A percentile compares a stretch with the other conserved stretches of the same genome.
phyloP scores from a whole-genome alignment of 805 yeast species.

The Kazachstania bromeliacearum region DNA sequence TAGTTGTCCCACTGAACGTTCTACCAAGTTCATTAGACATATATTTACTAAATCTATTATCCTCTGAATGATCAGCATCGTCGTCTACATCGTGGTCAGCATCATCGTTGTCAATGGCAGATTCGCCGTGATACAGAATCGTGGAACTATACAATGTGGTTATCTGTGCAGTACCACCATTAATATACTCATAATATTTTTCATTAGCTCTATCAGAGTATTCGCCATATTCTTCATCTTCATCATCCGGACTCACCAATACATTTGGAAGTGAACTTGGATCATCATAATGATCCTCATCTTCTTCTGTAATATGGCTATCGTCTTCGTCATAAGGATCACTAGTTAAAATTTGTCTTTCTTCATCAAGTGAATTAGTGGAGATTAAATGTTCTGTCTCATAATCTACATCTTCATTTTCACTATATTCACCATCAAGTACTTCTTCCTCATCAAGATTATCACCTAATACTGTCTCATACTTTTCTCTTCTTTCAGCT shows the following conservation, averaged over 20 bases:
- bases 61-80: constrained; percentile 36
- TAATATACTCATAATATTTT: constrained; percentile 29
- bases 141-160: too few relatives aligned
- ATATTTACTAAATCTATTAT: constrained; percentile 15
- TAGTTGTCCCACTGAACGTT: constrained; percentile 12
- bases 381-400: too few relatives aligned
- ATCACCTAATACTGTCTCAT: constrained; percentile 91
- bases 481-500: constrained; percentile 85
- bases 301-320: too few relatives aligned
- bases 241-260: too few relatives aligned
- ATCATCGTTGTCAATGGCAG: constrained; percentile 20
- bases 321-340: too few relatives aligned
- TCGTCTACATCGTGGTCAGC: constrained; percentile 43
- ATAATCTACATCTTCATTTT: constrained; percentile 23
- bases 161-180: too few relatives aligned
- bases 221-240: constrained; percentile 40
- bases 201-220: constrained; percentile 26
- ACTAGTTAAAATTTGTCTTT: too few relatives aligned
- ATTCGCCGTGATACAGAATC: too few relatives aligned
- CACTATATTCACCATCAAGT: constrained; percentile 6
- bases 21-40: constrained; percentile 23
- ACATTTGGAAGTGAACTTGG: too few relatives aligned
- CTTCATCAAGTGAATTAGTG: too few relatives aligned
- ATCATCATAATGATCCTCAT: too few relatives aligned
- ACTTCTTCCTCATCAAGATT: constrained; percentile 29